Percentiles rank a stretch among this genome's conserved stretches.
Conservation (phyloP, 495 filamentous ascomycete species). For the Oidiodendron maius region DNA sequence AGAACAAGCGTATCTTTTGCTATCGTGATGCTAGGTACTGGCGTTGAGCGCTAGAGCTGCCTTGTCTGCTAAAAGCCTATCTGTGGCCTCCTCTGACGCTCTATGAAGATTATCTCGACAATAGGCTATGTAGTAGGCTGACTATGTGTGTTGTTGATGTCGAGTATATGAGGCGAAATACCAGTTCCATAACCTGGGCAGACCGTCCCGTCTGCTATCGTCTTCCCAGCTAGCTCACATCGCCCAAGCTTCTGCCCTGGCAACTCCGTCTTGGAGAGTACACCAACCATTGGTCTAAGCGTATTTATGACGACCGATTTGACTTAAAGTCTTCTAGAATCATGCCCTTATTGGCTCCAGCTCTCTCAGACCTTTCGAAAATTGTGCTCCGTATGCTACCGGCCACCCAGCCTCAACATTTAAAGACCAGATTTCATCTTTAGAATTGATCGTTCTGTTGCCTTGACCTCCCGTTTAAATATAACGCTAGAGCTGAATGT, state of each 20-base stretch:
- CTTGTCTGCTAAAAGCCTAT: conserved; percentile 22
- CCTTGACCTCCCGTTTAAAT: not conserved
- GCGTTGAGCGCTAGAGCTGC: conserved; percentile 22
- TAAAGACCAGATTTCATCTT: not conserved
- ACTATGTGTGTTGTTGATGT: conserved; percentile 26
- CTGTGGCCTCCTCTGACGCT: conserved; percentile 21
- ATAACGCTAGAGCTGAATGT: too few relatives aligned
- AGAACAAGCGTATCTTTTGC: conserved; percentile 46
- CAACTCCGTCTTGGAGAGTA: not conserved
- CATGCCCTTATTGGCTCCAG: not conserved
- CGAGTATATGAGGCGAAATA: conserved; percentile 21
- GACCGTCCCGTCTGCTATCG: not conserved
- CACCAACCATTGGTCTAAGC: not conserved
- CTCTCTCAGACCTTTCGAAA: not conserved
- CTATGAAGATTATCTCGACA: conserved; percentile 30
- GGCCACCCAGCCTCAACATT: not conserved
- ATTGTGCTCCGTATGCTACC: not conserved
- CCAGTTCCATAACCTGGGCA: conserved; percentile 1
- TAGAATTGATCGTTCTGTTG: not conserved
- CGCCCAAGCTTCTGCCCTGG: not conserved
- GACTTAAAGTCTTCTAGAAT: not conserved
- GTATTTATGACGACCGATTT: not conserved
- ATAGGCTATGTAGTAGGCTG: conserved; percentile 29
- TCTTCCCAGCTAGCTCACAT: not conserved
- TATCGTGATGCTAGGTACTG: conserved; percentile 53